Base-by-base conservation (phyloP, 306 rosid species). In the Begonia peltatifolia region DNA sequence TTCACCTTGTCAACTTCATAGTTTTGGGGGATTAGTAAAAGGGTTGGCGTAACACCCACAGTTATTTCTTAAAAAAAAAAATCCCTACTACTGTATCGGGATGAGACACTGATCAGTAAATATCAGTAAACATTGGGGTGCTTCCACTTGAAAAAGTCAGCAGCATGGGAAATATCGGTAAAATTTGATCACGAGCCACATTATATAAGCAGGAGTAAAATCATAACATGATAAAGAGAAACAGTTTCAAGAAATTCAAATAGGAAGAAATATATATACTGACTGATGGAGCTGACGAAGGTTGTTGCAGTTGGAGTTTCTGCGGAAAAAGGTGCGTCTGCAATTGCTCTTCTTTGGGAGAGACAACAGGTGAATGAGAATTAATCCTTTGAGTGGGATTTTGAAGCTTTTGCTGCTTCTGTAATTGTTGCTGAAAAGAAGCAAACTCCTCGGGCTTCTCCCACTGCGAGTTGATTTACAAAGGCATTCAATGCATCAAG, bases 361-460 rank as follows among this genome's bases (percentile, higher is more conserved):
- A 68, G 72, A 70, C 68, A 67, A 59, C 62, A 7, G 63, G 51
- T 22, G 61, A 59, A 7, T 38, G 63, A 16, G 82, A 51, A 62
- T 55, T 66, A 63, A 52, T 68, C 59, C 57, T 64, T 47, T 58
- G 50, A 70, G 58, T 63, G 20, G 56, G 52, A 65, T 68, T 73
- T 52, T 71, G 78, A 70, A 52, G 73, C 53, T 68, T 69, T 52
- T 57, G 74, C 69, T 64, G 75, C 68, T 68, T 72, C 70, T 65
- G 63, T 46, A 70, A 22, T 53, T 71, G 87, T 59, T 63, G 63
- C 84, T 86, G 90, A 71, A 71, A 64, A 49, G 66, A 66, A 59
- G 63, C 59, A 77, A 72, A 74, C 67, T 85, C 85, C 71, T 78
- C 88, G 16, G 95, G 97, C 76, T 76, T 85, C 59, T 78, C 90